Conservation (phyloP, 2,329 filamentous ascomycete species). For the Monosporascus cannonballus region DNA sequence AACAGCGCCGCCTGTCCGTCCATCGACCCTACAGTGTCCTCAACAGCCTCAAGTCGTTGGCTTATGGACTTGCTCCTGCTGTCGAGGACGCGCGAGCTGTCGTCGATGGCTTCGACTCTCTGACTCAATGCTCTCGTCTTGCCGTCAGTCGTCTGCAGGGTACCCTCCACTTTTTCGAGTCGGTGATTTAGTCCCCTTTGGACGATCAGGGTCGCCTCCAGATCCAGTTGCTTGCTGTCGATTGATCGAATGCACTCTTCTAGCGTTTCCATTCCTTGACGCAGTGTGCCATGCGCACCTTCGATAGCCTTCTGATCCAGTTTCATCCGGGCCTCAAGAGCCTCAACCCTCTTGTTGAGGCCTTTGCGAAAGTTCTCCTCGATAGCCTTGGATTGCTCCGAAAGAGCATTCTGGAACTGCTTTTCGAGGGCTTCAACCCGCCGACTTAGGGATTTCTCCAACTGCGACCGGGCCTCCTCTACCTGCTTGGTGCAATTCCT, state of each 20-base stretch:
- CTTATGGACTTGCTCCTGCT: constrained; percentile 18
- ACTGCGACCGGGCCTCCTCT: constrained; percentile 10
- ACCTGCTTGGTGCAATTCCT: constrained; percentile 11
- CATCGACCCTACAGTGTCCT: constrained; percentile 16
- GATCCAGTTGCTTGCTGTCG: constrained; percentile 21
- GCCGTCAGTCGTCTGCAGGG: constrained; percentile 11
- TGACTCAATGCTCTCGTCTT: constrained; percentile 15
- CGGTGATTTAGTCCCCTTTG: constrained; percentile 15
- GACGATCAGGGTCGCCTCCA: constrained; percentile 17
- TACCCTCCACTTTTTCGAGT: constrained; percentile 15
- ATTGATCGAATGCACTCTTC: constrained; percentile 18
- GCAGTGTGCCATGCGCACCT: constrained; percentile 13
- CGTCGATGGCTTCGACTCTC: constrained; percentile 20
- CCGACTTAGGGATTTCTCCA: constrained; percentile 9
- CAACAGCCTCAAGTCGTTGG: constrained; percentile 19
- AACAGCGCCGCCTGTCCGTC: constrained; percentile 19
- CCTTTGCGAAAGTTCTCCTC: constrained; percentile 16
- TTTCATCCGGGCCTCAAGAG: constrained; percentile 18
- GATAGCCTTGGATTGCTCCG: constrained; percentile 10
- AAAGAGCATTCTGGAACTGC: constrained; percentile 10
- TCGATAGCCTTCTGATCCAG: constrained; percentile 20
- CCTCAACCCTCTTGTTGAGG: constrained; percentile 17
- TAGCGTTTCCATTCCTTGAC: constrained; percentile 17
- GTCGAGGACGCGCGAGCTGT: constrained; percentile 20
- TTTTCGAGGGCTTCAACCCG: constrained; percentile 12